Evolutionary conservation across 768 basidiomycete species (phyloP), one percentile per base, ranked within the genome.

Genomic region (Aureoboletus auriporus): DNA sequence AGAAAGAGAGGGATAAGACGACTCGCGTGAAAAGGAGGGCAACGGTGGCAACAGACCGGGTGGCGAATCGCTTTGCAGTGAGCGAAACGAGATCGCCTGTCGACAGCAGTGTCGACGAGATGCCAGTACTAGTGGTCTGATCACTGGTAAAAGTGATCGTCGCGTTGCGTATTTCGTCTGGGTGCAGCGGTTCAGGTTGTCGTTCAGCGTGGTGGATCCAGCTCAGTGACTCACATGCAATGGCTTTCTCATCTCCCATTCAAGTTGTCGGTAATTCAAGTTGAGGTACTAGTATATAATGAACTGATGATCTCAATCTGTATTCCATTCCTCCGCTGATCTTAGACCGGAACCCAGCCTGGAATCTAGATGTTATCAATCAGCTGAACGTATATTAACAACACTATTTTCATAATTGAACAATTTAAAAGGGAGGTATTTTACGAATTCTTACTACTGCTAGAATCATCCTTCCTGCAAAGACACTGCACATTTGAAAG

Each of bases 11-110:
- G 84, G 83, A 53, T 80, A 83, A 12, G 68, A 52, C 2, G 69
- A 63, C 33, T 70, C 63, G 16, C 69, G 63, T 4, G 70, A 54
- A 14, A 63, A 57, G 3, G 47, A 45, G 0, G 83, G 82, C 0
- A 86, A 74, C 13, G 83, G 79, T 1, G 85, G 77, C 7, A 87
- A 69, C 20, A 1, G 74, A n/a, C n/a, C n/a, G n/a, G 58, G 14
- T 71, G 61, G 23, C 58, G 56, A 76, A 79, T 3, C 67, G 36
- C 20, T 73, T 71, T 5, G 72, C 73, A 4, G 71, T 55, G 77
- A 77, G 30, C 75, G 69, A 39, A 80, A 64, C 0, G 70, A 74
- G 30, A 80, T 59, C n/a, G n/a, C n/a, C n/a, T n/a, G n/a, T n/a
- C n/a, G n/a, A n/a, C n/a, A 0, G 63, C 56, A 38, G 63, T 61